Conservation (phyloP, 2,329 filamentous ascomycete species). For the Penicillium brevicompactum region DNA sequence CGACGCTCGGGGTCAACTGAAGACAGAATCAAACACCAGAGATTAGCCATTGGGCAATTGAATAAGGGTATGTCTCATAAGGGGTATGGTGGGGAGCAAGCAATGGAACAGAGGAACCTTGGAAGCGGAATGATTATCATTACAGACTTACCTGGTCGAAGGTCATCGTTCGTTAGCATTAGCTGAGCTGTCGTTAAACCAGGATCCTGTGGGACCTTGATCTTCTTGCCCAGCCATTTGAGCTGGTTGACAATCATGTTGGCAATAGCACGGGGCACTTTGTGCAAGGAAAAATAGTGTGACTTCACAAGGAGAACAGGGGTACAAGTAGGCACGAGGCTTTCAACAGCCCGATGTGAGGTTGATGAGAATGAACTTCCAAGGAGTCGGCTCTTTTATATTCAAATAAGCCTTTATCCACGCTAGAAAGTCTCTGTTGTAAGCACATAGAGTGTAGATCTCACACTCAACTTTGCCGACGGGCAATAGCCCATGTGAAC, state of each 20-base stretch:
- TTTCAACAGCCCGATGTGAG: not conserved
- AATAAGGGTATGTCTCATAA: too few species aligned
- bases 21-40: not conserved
- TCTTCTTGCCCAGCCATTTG: conserved; percentile 4
- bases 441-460: not conserved
- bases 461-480: not conserved
- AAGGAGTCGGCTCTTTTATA: too few species aligned
- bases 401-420: too few species aligned
- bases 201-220: conserved; percentile 11
- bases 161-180: conserved; percentile 18
- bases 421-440: too few species aligned
- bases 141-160: conserved; percentile 10
- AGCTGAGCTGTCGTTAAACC: conserved; percentile 14
- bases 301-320: not conserved
- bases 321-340: not conserved
- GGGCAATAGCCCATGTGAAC: not conserved
- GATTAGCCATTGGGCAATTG: not conserved
- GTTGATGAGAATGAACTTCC: not conserved
- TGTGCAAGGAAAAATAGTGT: not conserved
- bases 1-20: conserved; percentile 13
- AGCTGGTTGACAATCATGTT: not conserved
- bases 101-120: not conserved
- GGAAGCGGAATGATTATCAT: too few species aligned
- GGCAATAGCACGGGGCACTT: not conserved
- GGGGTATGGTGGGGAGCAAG: not conserved